Evolutionary conservation across 371 early-diverging fungal genomes (phyloP).

Genomic region (Saksenaea oblongispora): DNA sequence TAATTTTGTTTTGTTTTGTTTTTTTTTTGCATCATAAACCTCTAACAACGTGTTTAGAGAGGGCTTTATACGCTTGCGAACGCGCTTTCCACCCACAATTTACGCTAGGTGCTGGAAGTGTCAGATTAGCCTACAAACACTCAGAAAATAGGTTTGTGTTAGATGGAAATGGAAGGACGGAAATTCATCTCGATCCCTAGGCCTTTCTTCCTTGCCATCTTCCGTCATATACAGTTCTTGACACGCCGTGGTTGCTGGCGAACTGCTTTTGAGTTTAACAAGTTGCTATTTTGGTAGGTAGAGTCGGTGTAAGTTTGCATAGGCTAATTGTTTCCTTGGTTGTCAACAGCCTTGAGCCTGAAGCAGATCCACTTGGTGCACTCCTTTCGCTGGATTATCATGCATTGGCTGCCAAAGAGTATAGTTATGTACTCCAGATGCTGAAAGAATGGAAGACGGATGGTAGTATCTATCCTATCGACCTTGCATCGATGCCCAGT

Average conservation of each 20-base stretch:
- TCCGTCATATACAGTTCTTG: slow-evolving; percentile 81
- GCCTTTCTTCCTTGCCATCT: slow-evolving; percentile 81
- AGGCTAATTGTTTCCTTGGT: background rate
- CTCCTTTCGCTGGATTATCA: slow-evolving; percentile 81
- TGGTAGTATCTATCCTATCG: slow-evolving; percentile 36
- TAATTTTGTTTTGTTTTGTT: slow-evolving; percentile 14
- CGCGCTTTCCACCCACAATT: slow-evolving; percentile 82
- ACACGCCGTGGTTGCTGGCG: slow-evolving; percentile 92
- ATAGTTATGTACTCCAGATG: slow-evolving; percentile 66
- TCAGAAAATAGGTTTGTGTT: slow-evolving; percentile 70
- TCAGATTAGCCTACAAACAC: slow-evolving; percentile 67
- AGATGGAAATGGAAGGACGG: background rate
- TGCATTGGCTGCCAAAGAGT: slow-evolving; percentile 79
- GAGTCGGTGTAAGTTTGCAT: background rate
- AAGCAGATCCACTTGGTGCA: slow-evolving; percentile 74
- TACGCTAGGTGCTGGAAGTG: slow-evolving; percentile 67
- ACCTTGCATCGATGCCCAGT: slow-evolving; percentile 64
- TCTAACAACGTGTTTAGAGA: slow-evolving; percentile 50
- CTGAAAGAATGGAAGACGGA: slow-evolving; percentile 32
- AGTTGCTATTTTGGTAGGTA: slow-evolving; percentile 61
- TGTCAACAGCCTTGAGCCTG: slow-evolving; percentile 69
- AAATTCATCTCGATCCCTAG: slow-evolving; percentile 8
- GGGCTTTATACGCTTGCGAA: slow-evolving; percentile 83
- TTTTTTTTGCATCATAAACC: slow-evolving; percentile 1
- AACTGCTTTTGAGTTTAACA: slow-evolving; percentile 88